These are phyloP conservation scores for Amylostereum areolatum DNA, from an alignment of 1,284 basidiomycete species.

Conservation along the genomic window DNA sequence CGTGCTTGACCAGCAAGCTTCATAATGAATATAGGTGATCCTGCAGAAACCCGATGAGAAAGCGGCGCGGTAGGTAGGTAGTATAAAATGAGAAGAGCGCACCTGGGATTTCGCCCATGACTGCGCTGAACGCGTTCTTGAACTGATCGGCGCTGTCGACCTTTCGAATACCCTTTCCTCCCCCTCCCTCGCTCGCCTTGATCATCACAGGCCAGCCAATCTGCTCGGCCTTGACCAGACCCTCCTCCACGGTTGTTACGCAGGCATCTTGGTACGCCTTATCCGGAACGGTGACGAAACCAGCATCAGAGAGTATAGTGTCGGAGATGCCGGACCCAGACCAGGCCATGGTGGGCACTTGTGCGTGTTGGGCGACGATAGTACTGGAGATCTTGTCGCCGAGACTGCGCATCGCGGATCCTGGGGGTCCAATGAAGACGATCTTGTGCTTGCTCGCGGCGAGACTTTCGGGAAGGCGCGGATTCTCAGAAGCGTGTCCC, in stretches of 20 bases:
- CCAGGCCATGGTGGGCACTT: slow-evolving; percentile 99
- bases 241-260: slow-evolving; percentile 86
- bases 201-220: slow-evolving; percentile 99
- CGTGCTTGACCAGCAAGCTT: slow-evolving; percentile 97
- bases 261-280: slow-evolving; percentile 89
- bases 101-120: slow-evolving; percentile 96
- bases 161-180: slow-evolving; percentile 97
- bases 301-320: slow-evolving; percentile 80
- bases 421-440: slow-evolving; percentile 98
- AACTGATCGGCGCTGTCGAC: slow-evolving; percentile 84
- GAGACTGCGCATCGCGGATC: slow-evolving; percentile 97
- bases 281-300: slow-evolving; percentile 93
- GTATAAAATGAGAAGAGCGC: slow-evolving; percentile 18
- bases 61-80: not conserved
- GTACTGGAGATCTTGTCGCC: slow-evolving; percentile 99
- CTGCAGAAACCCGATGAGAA: slow-evolving; percentile 34
- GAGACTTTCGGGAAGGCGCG: slow-evolving; percentile 93
- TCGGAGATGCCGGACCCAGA: slow-evolving; percentile 94
- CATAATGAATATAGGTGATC: slow-evolving; percentile 99
- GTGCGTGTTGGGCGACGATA: slow-evolving; percentile 95
- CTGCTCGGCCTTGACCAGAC: slow-evolving; percentile 75
- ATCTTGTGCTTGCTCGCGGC: slow-evolving; percentile 92
- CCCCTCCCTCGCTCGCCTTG: slow-evolving; percentile 98
- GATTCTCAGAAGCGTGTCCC: slow-evolving; percentile 99
- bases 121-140: slow-evolving; percentile 91